Evolutionary conservation across 306 rosid genomes (phyloP).

Genomic region (Sphenostylis stenocarpa): DNA sequence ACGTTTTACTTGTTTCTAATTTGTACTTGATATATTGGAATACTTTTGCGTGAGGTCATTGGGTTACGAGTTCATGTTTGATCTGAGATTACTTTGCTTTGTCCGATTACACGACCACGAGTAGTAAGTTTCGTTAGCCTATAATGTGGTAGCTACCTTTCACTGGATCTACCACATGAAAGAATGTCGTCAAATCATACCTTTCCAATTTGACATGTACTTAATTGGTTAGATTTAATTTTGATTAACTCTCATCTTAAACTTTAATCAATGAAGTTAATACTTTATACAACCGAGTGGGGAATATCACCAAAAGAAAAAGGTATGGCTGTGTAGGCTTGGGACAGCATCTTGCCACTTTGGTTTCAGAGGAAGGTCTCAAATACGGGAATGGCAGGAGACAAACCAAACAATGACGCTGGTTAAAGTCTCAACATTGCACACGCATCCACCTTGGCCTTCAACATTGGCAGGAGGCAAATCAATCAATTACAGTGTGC

Average conservation of each 20-base stretch:
- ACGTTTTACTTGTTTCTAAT: constrained; percentile 24
- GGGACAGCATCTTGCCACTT: too few relatives aligned
- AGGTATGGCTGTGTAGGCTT: too few relatives aligned
- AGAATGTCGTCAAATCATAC: too few relatives aligned
- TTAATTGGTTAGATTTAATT: too few relatives aligned
- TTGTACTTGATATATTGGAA: constrained; percentile 34
- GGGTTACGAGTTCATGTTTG: neutral
- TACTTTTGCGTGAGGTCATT: constrained; percentile 20
- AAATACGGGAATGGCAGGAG: neutral
- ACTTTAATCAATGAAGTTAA: too few relatives aligned
- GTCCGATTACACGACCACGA: neutral
- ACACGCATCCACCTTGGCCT: neutral
- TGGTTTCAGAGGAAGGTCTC: neutral
- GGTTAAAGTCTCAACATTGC: neutral
- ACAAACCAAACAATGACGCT: neutral
- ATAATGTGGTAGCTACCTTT: too few relatives aligned
- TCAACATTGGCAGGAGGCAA: neutral
- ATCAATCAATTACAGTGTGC: too few relatives aligned
- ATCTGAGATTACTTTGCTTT: neutral
- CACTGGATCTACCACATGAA: too few relatives aligned
- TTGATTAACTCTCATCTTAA: too few relatives aligned
- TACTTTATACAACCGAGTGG: too few relatives aligned
- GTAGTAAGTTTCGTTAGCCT: neutral
- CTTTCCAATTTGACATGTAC: too few relatives aligned
- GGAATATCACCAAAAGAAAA: too few relatives aligned